A percentile compares a stretch with the other conserved stretches of the same genome.
Evolutionary conservation across 257 asterid species (phyloP).

Genomic region (Fraxinus excelsior): DNA sequence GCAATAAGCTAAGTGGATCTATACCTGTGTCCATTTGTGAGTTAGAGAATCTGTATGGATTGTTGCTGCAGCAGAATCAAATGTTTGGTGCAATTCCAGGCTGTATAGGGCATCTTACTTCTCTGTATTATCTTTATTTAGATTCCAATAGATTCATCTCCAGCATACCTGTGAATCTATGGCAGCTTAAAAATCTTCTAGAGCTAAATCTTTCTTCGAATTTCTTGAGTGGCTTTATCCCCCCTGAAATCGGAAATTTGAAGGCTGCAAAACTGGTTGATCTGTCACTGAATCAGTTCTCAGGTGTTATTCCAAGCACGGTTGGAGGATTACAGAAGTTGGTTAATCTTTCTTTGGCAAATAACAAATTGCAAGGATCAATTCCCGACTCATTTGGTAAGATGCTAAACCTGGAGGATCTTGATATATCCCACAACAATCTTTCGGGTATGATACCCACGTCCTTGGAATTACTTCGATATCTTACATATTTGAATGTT

Average conservation of each 20-base stretch:
- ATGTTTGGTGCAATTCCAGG: slow-evolving; percentile 31
- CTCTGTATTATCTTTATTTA: slow-evolving; percentile 11
- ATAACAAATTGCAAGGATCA: slow-evolving; percentile 28
- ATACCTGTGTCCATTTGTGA: slow-evolving; percentile 1
- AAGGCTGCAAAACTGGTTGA: slow-evolving; percentile 5
- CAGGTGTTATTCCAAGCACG: slow-evolving; percentile 21
- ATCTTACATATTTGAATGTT: slow-evolving; percentile 29
- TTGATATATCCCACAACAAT: slow-evolving; percentile 37
- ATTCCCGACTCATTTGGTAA: slow-evolving; percentile 22
- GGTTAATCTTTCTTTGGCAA: slow-evolving; percentile 21
- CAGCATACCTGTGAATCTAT: slow-evolving; percentile 22
- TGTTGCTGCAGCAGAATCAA: slow-evolving; percentile 15
- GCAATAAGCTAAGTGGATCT: slow-evolving; percentile 22
- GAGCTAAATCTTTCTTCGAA: slow-evolving; percentile 31
- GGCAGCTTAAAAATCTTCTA: slow-evolving; percentile 30
- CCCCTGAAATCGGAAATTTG: slow-evolving; percentile 25
- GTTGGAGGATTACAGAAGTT: slow-evolving; percentile 16
- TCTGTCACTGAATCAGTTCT: slow-evolving; percentile 27
- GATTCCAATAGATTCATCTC: slow-evolving; percentile 24
- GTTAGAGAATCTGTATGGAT: slow-evolving; percentile 3
- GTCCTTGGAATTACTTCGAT: slow-evolving; percentile 28
- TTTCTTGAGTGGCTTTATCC: slow-evolving; percentile 21
- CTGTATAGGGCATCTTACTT: slow-evolving; percentile 25
- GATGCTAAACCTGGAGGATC: slow-evolving; percentile 22
- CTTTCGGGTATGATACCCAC: slow-evolving; percentile 33